These are phyloP conservation scores for Parsonsia alboflavescens DNA, from an alignment of 257 asterid species.

Conservation along the genomic window DNA sequence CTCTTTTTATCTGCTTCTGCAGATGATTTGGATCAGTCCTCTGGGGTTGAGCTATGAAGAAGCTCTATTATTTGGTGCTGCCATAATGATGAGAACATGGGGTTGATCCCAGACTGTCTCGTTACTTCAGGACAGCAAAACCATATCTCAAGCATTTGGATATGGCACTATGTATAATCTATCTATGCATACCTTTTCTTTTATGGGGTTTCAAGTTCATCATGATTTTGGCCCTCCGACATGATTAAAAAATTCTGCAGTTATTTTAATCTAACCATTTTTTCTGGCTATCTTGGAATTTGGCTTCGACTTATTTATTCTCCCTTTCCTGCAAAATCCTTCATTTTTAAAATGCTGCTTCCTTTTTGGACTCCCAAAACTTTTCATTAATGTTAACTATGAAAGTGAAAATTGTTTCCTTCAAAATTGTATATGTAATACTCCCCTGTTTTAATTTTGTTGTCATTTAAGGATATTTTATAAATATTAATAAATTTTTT, in stretches of 20 bases:
- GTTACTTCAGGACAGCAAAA: constrained; percentile 8
- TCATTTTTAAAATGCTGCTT: too few species aligned
- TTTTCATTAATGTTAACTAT: too few species aligned
- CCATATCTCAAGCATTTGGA: constrained; percentile 7
- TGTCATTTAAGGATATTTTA: too few species aligned
- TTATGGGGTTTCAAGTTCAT: not conserved
- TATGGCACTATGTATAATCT: not conserved
- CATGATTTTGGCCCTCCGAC: not conserved
- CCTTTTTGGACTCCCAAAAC: too few species aligned
- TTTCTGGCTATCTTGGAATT: too few species aligned
- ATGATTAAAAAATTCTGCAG: not conserved
- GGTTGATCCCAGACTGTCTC: constrained; percentile 19
- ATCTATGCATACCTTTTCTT: not conserved
- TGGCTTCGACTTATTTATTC: too few species aligned
- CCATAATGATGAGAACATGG: constrained; percentile 23
- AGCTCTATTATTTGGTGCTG: constrained; percentile 23
- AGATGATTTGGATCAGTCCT: not conserved
- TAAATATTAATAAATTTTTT: too few species aligned
- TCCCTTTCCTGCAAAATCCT: too few species aligned
- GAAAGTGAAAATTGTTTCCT: too few species aligned
- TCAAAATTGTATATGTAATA: too few species aligned
- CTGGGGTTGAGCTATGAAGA: constrained; percentile 16
- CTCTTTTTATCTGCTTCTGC: not conserved
- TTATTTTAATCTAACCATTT: not conserved
- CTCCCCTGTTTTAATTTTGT: too few species aligned